Conservation (phyloP, 2,329 filamentous ascomycete genomes). For the Sporothrix humicola region DNA sequence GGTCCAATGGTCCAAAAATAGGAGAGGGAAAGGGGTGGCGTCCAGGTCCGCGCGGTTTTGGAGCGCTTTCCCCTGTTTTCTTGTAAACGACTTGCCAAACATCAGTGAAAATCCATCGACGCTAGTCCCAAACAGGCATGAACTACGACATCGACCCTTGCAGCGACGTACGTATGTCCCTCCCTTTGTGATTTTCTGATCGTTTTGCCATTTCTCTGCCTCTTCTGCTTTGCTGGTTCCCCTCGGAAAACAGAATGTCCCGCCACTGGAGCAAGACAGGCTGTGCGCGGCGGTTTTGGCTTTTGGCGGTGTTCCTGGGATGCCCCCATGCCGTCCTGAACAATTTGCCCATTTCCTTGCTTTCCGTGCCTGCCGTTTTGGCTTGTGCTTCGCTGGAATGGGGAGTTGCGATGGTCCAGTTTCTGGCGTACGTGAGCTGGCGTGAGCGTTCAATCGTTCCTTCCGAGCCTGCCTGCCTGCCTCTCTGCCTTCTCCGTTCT, state of each 20-base stretch:
- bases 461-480: background rate
- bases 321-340: background rate
- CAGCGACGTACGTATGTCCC: conserved; percentile 21
- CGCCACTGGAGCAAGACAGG: conserved; percentile 10
- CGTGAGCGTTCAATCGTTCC: conserved; percentile 13
- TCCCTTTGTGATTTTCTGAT: background rate
- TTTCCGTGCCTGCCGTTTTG: conserved; percentile 3
- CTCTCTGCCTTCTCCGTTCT: background rate
- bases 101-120: background rate
- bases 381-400: conserved; percentile 19
- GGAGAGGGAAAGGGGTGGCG: no score
- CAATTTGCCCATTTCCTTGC: conserved; percentile 20
- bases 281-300: background rate
- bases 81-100: background rate
- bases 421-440: background rate
- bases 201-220: background rate
- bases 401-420: background rate
- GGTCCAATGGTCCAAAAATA: no score
- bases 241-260: conserved; percentile 7
- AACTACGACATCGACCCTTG: conserved; percentile 9
- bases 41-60: background rate
- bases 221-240: background rate
- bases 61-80: conserved; percentile 1
- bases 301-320: no score
- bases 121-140: conserved; percentile 18